Conservation (phyloP, 2,329 filamentous ascomycete species). For the Trichoderma aggressivum region DNA sequence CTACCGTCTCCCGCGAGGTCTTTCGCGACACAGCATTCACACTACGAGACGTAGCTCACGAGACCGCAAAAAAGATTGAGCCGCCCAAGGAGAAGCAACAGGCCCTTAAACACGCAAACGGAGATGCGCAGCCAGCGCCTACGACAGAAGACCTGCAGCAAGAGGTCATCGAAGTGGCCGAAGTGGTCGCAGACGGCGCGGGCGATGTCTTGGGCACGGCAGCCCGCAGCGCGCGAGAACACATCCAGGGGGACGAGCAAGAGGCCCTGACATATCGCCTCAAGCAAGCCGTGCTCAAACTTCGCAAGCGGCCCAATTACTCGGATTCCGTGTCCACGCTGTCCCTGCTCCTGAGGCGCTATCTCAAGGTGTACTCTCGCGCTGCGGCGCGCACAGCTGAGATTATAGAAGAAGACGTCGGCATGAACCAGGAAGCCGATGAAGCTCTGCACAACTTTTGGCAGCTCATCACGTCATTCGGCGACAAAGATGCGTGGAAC, state of each 20-base stretch:
- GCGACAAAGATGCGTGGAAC: conserved; percentile 72
- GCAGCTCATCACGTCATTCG: conserved; percentile 75
- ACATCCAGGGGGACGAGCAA: conserved; percentile 68
- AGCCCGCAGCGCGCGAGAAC: conserved; percentile 67
- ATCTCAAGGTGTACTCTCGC: conserved; percentile 73
- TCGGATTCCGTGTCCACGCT: conserved; percentile 80
- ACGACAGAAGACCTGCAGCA: conserved; percentile 63
- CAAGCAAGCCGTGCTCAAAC: conserved; percentile 69
- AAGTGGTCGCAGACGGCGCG: conserved; percentile 52
- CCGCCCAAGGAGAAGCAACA: conserved; percentile 61
- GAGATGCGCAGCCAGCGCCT: conserved; percentile 44
- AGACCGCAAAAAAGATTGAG: conserved; percentile 70
- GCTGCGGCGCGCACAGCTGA: conserved; percentile 65
- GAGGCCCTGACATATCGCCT: conserved; percentile 71
- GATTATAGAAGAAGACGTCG: conserved; percentile 65
- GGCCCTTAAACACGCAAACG: conserved; percentile 40
- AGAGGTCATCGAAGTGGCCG: conserved; percentile 54
- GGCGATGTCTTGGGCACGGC: conserved; percentile 57
- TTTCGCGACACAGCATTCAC: conserved; percentile 83
- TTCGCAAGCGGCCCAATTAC: conserved; percentile 77
- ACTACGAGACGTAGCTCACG: conserved; percentile 69
- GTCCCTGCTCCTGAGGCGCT: conserved; percentile 70
- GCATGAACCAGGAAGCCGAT: conserved; percentile 71
- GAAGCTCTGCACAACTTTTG: conserved; percentile 76
- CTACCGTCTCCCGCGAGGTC: conserved; percentile 74